A percentile compares a stretch with the other conserved stretches of the same genome.
phyloP scores from a whole-genome alignment of 192 early-diverging fungal genomes.

The Neocallimastix lanati region DNA sequence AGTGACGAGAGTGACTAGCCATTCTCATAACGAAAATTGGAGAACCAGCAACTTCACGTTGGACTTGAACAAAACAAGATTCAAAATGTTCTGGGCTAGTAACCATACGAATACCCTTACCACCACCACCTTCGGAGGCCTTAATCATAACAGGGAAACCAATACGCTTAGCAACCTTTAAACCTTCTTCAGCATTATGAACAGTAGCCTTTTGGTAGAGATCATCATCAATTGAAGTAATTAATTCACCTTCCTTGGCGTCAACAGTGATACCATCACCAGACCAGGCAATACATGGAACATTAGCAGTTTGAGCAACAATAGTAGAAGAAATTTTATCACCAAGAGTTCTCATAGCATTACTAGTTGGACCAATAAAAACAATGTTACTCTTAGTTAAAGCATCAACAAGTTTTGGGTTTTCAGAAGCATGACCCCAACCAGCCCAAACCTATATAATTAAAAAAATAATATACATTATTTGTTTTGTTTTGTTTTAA shows the following conservation, averaged over 20 bases:
- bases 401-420: slow-evolving; percentile 81
- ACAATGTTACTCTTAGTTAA: slow-evolving; percentile 62
- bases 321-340: slow-evolving; percentile 99
- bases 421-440: slow-evolving; percentile 98
- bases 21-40: slow-evolving; percentile 95
- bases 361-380: slow-evolving; percentile 92
- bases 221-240: slow-evolving; percentile 62
- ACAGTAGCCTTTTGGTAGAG: slow-evolving; percentile 70
- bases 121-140: slow-evolving; percentile 95
- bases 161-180: slow-evolving; percentile 66
- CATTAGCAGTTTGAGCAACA: slow-evolving; percentile 89
- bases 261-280: slow-evolving; percentile 70
- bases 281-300: slow-evolving; percentile 91
- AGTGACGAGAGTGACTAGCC: slow-evolving; percentile 70
- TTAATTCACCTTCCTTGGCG: slow-evolving; percentile 41
- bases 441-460: slow-evolving; percentile 84
- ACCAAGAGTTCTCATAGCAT: slow-evolving; percentile 93
- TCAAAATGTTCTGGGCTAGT: slow-evolving; percentile 51
- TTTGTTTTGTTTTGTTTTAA: too few relatives aligned
- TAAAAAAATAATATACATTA: too few relatives aligned
- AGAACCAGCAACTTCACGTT: slow-evolving; percentile 87
- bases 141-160: slow-evolving; percentile 99
- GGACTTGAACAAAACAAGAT: slow-evolving; percentile 66
- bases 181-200: slow-evolving; percentile 65
- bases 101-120: slow-evolving; percentile 96